Conservation (phyloP, 306 rosid genomes). For the Alnus rubra region DNA sequence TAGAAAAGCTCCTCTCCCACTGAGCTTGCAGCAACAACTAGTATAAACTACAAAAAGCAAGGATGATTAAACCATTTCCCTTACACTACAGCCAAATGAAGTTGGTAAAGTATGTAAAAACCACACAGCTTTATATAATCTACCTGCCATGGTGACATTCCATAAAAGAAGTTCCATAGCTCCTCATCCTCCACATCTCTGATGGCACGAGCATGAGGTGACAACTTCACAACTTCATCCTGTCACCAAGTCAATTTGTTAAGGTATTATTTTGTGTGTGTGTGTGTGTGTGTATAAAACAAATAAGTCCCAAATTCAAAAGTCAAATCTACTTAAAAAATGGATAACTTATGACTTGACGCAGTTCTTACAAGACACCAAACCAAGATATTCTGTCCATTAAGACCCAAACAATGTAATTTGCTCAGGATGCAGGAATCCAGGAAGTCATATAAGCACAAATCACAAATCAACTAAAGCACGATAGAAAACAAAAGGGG, state of each 20-base stretch:
- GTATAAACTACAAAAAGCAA: slow-evolving; percentile 61
- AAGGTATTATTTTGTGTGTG: background rate
- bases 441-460: background rate
- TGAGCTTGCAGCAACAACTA: slow-evolving; percentile 95
- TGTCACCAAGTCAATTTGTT: slow-evolving; percentile 31
- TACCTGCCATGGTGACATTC: slow-evolving; percentile 99
- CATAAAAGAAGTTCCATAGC: slow-evolving; percentile 91
- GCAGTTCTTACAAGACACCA: no score
- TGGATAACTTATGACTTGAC: no score
- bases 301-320: background rate
- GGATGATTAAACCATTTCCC: slow-evolving; percentile 15
- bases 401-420: no score
- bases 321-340: background rate
- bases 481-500: background rate
- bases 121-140: slow-evolving; percentile 10
- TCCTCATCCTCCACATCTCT: slow-evolving; percentile 99
- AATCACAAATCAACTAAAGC: background rate
- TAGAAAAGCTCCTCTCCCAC: slow-evolving; percentile 99
- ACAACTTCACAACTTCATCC: slow-evolving; percentile 96
- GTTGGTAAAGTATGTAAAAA: slow-evolving; percentile 8
- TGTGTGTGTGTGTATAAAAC: background rate
- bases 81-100: slow-evolving; percentile 27
- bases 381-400: no score
- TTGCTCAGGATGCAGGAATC: no score
- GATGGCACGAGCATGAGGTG: slow-evolving; percentile 96